Percentiles rank a stretch among this genome's conserved stretches.
phyloP scores from a whole-genome alignment of 108 stramenopile genomes.

The Stephanodiscus triporus region DNA sequence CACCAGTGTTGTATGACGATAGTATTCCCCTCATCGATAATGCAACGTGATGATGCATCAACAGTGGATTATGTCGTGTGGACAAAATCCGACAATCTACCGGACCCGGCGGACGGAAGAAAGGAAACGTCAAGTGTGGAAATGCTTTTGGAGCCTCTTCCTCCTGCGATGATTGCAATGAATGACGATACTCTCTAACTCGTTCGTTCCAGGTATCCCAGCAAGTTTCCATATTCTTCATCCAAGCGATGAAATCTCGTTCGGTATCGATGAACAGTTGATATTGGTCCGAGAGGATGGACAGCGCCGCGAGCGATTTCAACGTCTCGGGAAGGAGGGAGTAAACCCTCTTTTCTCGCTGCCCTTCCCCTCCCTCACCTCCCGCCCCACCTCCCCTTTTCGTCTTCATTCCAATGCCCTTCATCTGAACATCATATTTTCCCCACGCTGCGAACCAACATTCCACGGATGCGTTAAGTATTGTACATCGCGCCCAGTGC shows the following conservation, averaged over 20 bases:
- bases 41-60: conserved; percentile 62
- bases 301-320: conserved; percentile 35
- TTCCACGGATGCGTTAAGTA: conserved; percentile 18
- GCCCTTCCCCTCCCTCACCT: neutral
- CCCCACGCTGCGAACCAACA: conserved; percentile 28
- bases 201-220: conserved; percentile 17
- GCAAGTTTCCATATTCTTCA: conserved; percentile 4
- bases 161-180: conserved; percentile 9
- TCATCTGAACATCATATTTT: conserved; percentile 5
- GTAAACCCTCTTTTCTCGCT: conserved; percentile 2
- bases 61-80: conserved; percentile 47
- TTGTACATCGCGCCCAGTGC: conserved; percentile 55
- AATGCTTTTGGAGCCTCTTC: conserved; percentile 5
- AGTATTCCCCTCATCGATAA: conserved; percentile 39
- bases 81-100: conserved; percentile 65
- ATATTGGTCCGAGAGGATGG: conserved; percentile 39
- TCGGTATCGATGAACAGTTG: conserved; percentile 20
- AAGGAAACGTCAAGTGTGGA: neutral
- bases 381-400: neutral
- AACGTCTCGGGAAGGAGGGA: neutral
- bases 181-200: conserved; percentile 32
- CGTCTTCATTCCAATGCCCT: neutral
- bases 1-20: neutral
- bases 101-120: conserved; percentile 59
- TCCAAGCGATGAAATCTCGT: conserved; percentile 17